Evolutionary conservation across 2,329 filamentous ascomycete genomes (phyloP).

Genomic region (Aspergillus phoenicis): DNA sequence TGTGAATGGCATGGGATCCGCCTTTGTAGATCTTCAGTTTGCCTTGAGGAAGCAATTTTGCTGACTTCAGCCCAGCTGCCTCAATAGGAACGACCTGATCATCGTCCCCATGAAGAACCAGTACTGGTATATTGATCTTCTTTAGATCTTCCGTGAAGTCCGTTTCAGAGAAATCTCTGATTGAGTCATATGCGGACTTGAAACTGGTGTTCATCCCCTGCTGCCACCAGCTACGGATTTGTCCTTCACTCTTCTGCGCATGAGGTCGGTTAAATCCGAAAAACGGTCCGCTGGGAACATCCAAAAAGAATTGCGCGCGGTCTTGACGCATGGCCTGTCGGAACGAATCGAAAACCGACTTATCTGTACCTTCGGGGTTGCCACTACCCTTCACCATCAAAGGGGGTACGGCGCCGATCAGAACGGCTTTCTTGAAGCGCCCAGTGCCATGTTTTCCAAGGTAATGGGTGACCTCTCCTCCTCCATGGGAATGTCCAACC

Average conservation of each 20-base stretch:
- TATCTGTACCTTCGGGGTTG: too few species aligned
- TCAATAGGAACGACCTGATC: conserved; percentile 47
- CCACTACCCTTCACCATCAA: too few species aligned
- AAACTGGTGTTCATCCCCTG: conserved; percentile 46
- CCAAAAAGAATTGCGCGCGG: too few species aligned
- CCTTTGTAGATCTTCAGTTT: conserved; percentile 46
- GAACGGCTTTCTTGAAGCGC: conserved; percentile 27
- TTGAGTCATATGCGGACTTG: conserved; percentile 44
- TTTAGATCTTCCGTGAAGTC: conserved; percentile 42
- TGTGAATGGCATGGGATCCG: conserved; percentile 44
- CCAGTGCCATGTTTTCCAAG: conserved; percentile 39
- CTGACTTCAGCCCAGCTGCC: conserved; percentile 31
- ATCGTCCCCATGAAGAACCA: conserved; percentile 46
- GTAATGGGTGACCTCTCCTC: conserved; percentile 45
- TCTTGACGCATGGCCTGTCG: too few species aligned
- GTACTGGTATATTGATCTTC: conserved; percentile 34
- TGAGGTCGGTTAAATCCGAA: conserved; percentile 34
- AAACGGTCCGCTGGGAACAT: too few species aligned
- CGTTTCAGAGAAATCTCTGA: conserved; percentile 47
- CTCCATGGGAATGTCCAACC: conserved; percentile 47
- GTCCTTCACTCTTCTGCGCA: conserved; percentile 36
- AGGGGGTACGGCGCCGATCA: too few species aligned
- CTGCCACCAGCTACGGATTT: conserved; percentile 44
- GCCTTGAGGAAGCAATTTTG: conserved; percentile 41
- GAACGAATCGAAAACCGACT: too few species aligned